Evolutionary conservation across 306 rosid species (phyloP), one percentile per base, ranked within the genome.

Genomic region (Heteromeles arbutifolia): DNA sequence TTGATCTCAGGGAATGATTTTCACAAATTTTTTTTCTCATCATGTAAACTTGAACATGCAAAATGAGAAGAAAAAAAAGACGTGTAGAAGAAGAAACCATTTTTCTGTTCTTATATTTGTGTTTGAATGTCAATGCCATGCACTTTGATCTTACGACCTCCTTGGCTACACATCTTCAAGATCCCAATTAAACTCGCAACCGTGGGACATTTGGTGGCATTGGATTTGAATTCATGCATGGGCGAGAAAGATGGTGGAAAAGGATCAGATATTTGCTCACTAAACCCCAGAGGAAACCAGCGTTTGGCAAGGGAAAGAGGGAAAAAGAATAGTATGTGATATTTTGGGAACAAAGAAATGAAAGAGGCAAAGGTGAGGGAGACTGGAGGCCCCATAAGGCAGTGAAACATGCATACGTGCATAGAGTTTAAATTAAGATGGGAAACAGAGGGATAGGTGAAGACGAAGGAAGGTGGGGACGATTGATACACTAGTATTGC

Each of bases 131-230:
- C n/a, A n/a, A n/a, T n/a, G n/a, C n/a, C n/a, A n/a, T n/a, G n/a
- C n/a, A n/a, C n/a, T n/a, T n/a, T n/a, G n/a, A n/a, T n/a, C 82
- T 65, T 57, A 56, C 71, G 78, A 69, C 74, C 67, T 77, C 66
- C 48, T 75, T 66, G 26, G 58, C 61, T 73, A 28, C 74, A 50
- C 74, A 75, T 75, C 79, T 77, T 83, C 74, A 68, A 67, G 67
- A 67, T 79, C 80, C 73, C 74, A 73, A 53, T 63, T 6, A 71
- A n/a, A 31, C 19, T 19, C 3, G 63, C 31, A 32, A n/a, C 31
- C 37, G 75, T 56, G 50, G 65, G 75, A 54, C 32, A 29, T 4
- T 29, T 24, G 26, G 11, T 44, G 57, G 37, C 41, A 17, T 69
- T 69, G 63, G 29, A 50, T 70, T 11, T 70, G 63, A 70, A 24